phyloP scores from a whole-genome alignment of 805 yeast species.

The Hyphopichia homilentoma region DNA sequence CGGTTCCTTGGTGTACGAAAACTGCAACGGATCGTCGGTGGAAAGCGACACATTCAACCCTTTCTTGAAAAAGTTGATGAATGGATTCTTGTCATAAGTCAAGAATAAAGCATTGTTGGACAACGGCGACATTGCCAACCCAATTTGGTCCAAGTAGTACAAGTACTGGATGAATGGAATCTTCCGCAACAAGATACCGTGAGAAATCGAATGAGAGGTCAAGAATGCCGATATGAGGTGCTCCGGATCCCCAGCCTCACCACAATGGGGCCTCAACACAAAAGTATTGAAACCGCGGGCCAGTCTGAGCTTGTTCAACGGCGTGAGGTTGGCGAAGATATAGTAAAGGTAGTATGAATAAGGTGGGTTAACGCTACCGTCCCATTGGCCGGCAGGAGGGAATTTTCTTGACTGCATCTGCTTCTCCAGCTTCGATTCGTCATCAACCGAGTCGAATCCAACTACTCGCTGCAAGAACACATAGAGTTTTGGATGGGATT shows the following conservation, averaged over 20 bases:
- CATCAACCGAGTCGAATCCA: slow-evolving; percentile 98
- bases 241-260: slow-evolving; percentile 99
- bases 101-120: slow-evolving; percentile 94
- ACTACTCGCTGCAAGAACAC: slow-evolving; percentile 89
- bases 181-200: slow-evolving; percentile 90
- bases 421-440: slow-evolving; percentile 89
- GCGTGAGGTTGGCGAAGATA: slow-evolving; percentile 78
- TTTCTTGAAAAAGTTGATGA: slow-evolving; percentile 82
- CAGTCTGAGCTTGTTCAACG: slow-evolving; percentile 80
- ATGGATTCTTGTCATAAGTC: slow-evolving; percentile 96
- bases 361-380: slow-evolving; percentile 81
- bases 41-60: slow-evolving; percentile 94
- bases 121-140: slow-evolving; percentile 97
- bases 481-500: slow-evolving; percentile 84
- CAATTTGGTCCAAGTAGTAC: slow-evolving; percentile 90
- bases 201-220: slow-evolving; percentile 89
- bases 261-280: slow-evolving; percentile 96
- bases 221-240: slow-evolving; percentile 88
- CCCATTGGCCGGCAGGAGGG: slow-evolving; percentile 88
- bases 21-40: slow-evolving; percentile 97
- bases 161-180: slow-evolving; percentile 93
- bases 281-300: slow-evolving; percentile 78
- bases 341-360: slow-evolving; percentile 93
- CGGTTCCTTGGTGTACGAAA: slow-evolving; percentile 95
- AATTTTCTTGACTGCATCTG: slow-evolving; percentile 69